Conservation (phyloP, 2,329 filamentous ascomycete species). For the Ustulina deusta region DNA sequence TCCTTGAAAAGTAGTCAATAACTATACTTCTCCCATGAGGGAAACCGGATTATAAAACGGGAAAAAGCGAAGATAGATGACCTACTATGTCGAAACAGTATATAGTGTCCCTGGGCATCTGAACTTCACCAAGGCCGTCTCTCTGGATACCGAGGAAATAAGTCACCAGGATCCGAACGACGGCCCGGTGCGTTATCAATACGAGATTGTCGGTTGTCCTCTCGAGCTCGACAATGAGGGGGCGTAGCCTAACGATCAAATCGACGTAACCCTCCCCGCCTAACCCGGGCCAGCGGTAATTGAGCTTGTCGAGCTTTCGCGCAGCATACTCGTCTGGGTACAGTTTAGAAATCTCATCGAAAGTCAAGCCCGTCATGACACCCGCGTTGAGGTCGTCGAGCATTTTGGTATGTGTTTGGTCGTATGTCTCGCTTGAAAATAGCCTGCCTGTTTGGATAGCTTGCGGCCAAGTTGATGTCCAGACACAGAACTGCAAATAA, state of each 20-base stretch:
- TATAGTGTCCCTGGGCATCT: conserved; percentile 31
- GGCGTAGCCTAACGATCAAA: conserved; percentile 32
- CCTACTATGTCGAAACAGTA: conserved; percentile 37
- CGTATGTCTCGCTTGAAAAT: conserved; percentile 27
- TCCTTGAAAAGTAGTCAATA: conserved; percentile 18
- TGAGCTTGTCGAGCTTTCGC: conserved; percentile 32
- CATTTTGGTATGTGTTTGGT: conserved; percentile 34
- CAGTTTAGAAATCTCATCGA: conserved; percentile 25
- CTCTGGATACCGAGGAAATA: conserved; percentile 37
- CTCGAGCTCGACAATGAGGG: conserved; percentile 36
- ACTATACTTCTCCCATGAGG: not conserved
- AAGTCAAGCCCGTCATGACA: conserved; percentile 30
- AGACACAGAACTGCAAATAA: conserved; percentile 25
- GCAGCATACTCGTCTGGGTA: conserved; percentile 32
- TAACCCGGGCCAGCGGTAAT: conserved; percentile 34
- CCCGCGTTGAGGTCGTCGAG: conserved; percentile 35
- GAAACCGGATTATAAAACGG: not conserved
- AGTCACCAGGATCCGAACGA: conserved; percentile 28
- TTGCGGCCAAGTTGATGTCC: conserved; percentile 39
- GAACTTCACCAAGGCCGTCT: conserved; percentile 23
- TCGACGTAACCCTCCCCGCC: conserved; percentile 36
- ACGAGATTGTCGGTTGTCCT: conserved; percentile 30
- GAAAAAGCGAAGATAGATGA: not conserved
- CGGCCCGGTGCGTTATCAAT: conserved; percentile 34
- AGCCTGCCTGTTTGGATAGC: conserved; percentile 31